Percentiles rank a stretch among this genome's conserved stretches.
phyloP scores from a whole-genome alignment of 2,329 filamentous ascomycete genomes.

The Cercospora sesami region DNA sequence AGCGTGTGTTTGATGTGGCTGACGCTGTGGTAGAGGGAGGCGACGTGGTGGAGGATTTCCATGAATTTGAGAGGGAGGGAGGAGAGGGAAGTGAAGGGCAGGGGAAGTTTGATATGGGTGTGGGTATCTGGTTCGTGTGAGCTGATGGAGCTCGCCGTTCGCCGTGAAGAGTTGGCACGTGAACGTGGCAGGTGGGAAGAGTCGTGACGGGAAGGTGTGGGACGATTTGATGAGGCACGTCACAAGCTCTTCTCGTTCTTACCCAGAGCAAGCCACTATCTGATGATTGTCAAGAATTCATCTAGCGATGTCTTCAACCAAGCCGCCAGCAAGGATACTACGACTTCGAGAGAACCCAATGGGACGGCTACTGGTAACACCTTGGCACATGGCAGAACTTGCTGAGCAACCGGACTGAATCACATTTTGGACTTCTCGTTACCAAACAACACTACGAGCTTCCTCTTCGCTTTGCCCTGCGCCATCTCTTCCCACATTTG shows the following conservation, averaged over 20 bases:
- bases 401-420: background rate
- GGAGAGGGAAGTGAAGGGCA: background rate
- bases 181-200: background rate
- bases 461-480: background rate
- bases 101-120: background rate
- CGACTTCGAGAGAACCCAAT: too few species aligned
- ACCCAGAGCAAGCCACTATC: background rate
- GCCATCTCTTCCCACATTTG: background rate
- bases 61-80: slow-evolving; percentile 4
- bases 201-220: background rate
- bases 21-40: slow-evolving; percentile 38
- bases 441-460: background rate
- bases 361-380: too few species aligned
- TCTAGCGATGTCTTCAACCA: too few species aligned
- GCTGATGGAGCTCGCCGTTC: slow-evolving; percentile 16
- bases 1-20: slow-evolving; percentile 36
- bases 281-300: too few species aligned
- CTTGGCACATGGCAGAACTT: too few species aligned
- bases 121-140: background rate
- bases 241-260: background rate
- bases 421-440: background rate
- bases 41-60: slow-evolving; percentile 36
- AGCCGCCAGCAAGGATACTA: too few species aligned
- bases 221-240: background rate
- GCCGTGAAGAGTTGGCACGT: background rate